These are phyloP conservation scores for Trichothecium sympodiale DNA, from an alignment of 2,329 filamentous ascomycete genomes.

Conservation along the genomic window DNA sequence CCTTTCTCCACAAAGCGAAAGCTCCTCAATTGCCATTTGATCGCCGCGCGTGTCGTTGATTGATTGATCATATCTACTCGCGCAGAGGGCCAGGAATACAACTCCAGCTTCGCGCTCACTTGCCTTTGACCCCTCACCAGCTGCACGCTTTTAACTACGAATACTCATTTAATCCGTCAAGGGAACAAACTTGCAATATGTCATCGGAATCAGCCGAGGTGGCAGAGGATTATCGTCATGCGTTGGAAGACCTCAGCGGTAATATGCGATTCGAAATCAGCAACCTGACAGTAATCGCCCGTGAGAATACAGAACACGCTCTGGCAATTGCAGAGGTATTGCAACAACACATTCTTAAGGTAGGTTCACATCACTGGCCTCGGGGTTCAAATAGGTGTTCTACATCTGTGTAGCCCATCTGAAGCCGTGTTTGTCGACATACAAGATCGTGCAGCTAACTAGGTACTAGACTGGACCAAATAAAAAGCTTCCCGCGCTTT, in stretches of 20 bases:
- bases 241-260: constrained; percentile 78
- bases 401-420: neutral
- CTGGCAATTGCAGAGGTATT: constrained; percentile 83
- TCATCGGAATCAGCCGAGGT: constrained; percentile 64
- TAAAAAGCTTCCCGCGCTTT: constrained; percentile 90
- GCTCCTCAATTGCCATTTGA: constrained; percentile 6
- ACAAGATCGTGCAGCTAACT: constrained; percentile 24
- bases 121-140: no score
- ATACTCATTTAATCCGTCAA: neutral
- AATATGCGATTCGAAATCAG: constrained; percentile 94
- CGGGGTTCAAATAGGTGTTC: neutral
- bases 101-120: neutral
- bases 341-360: constrained; percentile 88
- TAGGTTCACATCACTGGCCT: constrained; percentile 38
- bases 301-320: constrained; percentile 93
- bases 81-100: neutral
- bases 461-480: constrained; percentile 62
- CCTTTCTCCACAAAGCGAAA: constrained; percentile 3
- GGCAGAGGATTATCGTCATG: constrained; percentile 88
- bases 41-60: constrained; percentile 4
- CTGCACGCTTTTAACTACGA: neutral
- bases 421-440: neutral
- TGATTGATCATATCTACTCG: no score
- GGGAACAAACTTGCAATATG: constrained; percentile 21
- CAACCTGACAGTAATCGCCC: constrained; percentile 93